phyloP scores from a whole-genome alignment of 371 early-diverging fungal species.

The Fennellomyces sp. region DNA sequence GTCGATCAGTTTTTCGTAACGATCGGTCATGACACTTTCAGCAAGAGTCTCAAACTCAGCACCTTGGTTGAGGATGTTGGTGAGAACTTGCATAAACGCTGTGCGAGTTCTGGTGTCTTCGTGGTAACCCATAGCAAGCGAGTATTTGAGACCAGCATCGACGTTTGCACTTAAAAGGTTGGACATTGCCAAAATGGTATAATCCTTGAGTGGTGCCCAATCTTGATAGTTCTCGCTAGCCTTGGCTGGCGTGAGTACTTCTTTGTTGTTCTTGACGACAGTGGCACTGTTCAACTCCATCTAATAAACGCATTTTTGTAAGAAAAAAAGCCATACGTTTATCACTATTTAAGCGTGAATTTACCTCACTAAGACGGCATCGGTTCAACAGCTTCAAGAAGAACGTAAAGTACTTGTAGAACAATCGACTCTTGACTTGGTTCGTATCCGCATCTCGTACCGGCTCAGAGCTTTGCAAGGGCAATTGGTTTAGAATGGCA shows the following conservation, averaged over 20 bases:
- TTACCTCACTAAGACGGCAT: conserved; percentile 66
- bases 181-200: conserved; percentile 85
- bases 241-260: conserved; percentile 16
- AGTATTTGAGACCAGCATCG: conserved; percentile 87
- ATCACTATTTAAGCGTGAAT: neutral
- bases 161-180: conserved; percentile 90
- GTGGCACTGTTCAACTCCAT: conserved; percentile 15
- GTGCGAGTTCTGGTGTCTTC: conserved; percentile 87
- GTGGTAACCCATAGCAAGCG: conserved; percentile 89
- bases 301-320: no score
- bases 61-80: conserved; percentile 86
- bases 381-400: conserved; percentile 84
- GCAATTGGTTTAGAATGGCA: conserved; percentile 75
- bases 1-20: conserved; percentile 79
- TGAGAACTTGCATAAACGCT: conserved; percentile 90
- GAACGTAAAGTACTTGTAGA: conserved; percentile 84
- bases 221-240: conserved; percentile 45
- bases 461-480: conserved; percentile 76
- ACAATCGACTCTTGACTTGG: conserved; percentile 72
- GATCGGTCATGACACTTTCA: conserved; percentile 71
- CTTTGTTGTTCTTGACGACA: conserved; percentile 17
- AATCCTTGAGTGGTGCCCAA: conserved; percentile 72
- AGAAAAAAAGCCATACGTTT: neutral
- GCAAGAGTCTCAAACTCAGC: conserved; percentile 85
- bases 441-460: conserved; percentile 58